A percentile compares a stretch with the other conserved stretches of the same genome.
These are phyloP conservation scores for Beauveria sp. DNA, from an alignment of 2,329 filamentous ascomycete genomes.

Conservation along the genomic window DNA sequence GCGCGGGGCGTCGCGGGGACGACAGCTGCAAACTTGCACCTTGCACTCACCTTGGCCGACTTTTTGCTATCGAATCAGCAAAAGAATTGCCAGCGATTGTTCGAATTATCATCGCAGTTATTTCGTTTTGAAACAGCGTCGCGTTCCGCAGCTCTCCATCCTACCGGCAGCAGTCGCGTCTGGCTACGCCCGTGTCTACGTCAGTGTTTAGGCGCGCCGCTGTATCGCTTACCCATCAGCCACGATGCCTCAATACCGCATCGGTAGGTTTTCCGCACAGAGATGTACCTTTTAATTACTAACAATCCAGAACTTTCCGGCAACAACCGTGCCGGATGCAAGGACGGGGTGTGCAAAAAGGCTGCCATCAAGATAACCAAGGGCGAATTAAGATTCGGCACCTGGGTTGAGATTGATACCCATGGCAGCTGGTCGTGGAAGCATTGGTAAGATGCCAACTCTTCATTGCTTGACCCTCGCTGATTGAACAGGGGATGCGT, in stretches of 20 bases:
- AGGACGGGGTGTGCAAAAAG: conserved; percentile 66
- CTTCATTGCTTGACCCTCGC: not conserved
- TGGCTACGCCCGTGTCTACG: not conserved
- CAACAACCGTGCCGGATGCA: conserved; percentile 67
- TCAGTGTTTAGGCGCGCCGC: not conserved
- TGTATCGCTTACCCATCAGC: not conserved
- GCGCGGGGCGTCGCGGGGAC: not conserved
- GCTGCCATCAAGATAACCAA: conserved; percentile 64
- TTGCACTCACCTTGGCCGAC: not conserved
- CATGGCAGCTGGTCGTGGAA: conserved; percentile 67
- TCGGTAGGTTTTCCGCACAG: conserved; percentile 31
- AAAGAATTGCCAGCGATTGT: not conserved
- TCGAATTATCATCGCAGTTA: not conserved
- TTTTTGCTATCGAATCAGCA: not conserved
- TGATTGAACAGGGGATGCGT: conserved; percentile 66
- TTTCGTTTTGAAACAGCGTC: not conserved
- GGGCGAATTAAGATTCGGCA: conserved; percentile 70
- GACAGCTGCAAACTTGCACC: not conserved
- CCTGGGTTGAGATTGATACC: conserved; percentile 56
- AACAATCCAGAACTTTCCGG: conserved; percentile 56
- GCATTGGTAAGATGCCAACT: conserved; percentile 63
- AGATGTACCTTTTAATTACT: not conserved
- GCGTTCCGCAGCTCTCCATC: not conserved
- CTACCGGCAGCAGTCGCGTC: not conserved
- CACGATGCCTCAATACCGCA: conserved; percentile 39